These are phyloP conservation scores for Hymenoscyphus fructigenus DNA, from an alignment of 2,329 filamentous ascomycete species.

Conservation along the genomic window DNA sequence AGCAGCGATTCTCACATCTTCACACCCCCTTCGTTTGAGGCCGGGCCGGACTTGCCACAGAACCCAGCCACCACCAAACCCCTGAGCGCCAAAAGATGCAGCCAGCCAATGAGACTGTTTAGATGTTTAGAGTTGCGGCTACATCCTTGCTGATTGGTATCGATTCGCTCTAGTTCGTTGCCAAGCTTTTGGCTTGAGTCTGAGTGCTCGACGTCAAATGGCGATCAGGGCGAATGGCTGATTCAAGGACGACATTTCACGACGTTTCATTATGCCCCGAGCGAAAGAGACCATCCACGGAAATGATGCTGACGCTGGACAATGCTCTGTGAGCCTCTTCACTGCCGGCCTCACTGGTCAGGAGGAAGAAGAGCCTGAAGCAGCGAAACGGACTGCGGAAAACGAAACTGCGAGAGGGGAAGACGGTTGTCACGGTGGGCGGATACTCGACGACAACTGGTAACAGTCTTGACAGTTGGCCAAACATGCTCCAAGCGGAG, in stretches of 20 bases:
- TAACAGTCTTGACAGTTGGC: background rate
- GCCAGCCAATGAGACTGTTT: background rate
- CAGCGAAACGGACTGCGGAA: background rate
- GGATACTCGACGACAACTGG: background rate
- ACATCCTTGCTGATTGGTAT: conserved; percentile 11
- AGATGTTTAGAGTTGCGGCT: conserved; percentile 20
- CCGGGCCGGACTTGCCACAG: too few species aligned
- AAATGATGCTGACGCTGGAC: background rate
- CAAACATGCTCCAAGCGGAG: background rate
- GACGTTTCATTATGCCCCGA: conserved; percentile 1
- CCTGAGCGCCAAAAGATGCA: background rate
- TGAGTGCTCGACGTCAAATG: background rate
- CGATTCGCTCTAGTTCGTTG: background rate
- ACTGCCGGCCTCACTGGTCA: background rate
- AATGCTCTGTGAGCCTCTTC: background rate
- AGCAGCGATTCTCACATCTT: background rate
- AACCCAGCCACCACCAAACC: background rate
- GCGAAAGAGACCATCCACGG: background rate
- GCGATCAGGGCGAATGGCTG: too few species aligned
- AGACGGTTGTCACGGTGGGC: too few species aligned
- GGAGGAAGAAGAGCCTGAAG: background rate
- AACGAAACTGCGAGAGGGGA: background rate
- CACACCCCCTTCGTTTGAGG: background rate
- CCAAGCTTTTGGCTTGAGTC: background rate
- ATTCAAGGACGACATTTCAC: conserved; percentile 1